A percentile compares a stretch with the other conserved stretches of the same genome.
Evolutionary conservation across 164 flowering plant genomes (phyloP).

Genomic region (Macadamia integrifolia): DNA sequence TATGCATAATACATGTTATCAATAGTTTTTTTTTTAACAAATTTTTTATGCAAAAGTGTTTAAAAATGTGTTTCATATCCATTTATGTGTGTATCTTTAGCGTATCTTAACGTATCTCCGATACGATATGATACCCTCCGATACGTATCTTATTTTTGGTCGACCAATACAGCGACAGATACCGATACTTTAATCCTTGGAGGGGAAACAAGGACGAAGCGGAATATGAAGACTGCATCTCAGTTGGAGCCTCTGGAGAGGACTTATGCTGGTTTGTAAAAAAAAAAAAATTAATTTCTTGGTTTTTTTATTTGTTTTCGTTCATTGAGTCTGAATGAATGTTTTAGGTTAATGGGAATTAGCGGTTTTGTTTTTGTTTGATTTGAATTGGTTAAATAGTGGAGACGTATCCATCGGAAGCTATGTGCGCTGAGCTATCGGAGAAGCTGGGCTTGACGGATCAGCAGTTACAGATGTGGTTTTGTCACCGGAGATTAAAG

Average conservation of each 20-base stretch:
- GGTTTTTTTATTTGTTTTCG: slow-evolving; percentile 4
- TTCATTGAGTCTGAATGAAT: slow-evolving; percentile 1
- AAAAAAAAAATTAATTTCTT: neutral
- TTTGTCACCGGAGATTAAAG: slow-evolving; percentile 85
- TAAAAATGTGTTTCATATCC: too few species aligned
- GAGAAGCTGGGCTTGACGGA: slow-evolving; percentile 63
- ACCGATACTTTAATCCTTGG: too few species aligned
- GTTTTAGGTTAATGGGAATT: too few species aligned
- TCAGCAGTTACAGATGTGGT: slow-evolving; percentile 97
- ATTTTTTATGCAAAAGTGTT: too few species aligned
- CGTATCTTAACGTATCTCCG: too few species aligned
- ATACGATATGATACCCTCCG: too few species aligned
- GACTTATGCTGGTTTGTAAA: slow-evolving; percentile 62
- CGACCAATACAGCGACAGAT: too few species aligned
- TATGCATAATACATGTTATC: too few species aligned
- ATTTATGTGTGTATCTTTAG: too few species aligned
- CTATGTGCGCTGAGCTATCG: slow-evolving; percentile 62
- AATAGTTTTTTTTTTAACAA: too few species aligned
- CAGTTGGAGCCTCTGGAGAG: slow-evolving; percentile 80
- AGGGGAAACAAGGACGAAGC: slow-evolving; percentile 46
- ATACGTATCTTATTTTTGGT: too few species aligned
- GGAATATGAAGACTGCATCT: slow-evolving; percentile 83
- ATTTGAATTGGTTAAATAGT: slow-evolving; percentile 25
- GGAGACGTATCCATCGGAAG: slow-evolving; percentile 75
- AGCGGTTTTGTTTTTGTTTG: neutral